A percentile compares a stretch with the other conserved stretches of the same genome.
Evolutionary conservation across 2,329 filamentous ascomycete species (phyloP).

Genomic region (Xylaria sp.): DNA sequence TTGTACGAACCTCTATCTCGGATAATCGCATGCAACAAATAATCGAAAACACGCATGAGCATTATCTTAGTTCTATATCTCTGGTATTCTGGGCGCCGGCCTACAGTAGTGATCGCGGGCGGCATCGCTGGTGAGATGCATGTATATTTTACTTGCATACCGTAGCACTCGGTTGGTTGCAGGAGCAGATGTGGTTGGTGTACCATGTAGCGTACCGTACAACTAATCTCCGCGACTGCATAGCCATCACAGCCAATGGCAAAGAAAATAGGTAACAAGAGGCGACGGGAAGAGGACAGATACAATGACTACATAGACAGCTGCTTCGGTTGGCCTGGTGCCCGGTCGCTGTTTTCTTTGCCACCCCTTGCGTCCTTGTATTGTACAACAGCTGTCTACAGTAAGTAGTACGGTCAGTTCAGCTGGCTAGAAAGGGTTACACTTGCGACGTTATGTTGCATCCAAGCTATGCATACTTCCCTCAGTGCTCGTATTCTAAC

Average conservation of each 20-base stretch:
- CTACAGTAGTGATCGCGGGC: not conserved
- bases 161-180: not conserved
- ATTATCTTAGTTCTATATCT: not conserved
- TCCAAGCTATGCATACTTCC: not conserved
- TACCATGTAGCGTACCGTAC: too few relatives aligned
- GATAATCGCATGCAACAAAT: not conserved
- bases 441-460: not conserved
- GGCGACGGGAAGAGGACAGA: not conserved
- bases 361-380: not conserved
- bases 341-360: not conserved
- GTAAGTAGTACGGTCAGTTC: too few relatives aligned
- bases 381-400: not conserved
- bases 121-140: not conserved
- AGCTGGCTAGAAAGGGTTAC: not conserved
- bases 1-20: not conserved
- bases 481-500: not conserved
- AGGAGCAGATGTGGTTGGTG: not conserved
- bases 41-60: not conserved
- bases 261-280: not conserved
- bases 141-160: too few relatives aligned
- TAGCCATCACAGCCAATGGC: not conserved
- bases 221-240: not conserved
- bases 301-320: too few relatives aligned
- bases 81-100: too few relatives aligned
- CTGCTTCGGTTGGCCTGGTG: not conserved